Base-by-base conservation (phyloP, 768 basidiomycete genomes). In the Boletus eberwhitei region DNA sequence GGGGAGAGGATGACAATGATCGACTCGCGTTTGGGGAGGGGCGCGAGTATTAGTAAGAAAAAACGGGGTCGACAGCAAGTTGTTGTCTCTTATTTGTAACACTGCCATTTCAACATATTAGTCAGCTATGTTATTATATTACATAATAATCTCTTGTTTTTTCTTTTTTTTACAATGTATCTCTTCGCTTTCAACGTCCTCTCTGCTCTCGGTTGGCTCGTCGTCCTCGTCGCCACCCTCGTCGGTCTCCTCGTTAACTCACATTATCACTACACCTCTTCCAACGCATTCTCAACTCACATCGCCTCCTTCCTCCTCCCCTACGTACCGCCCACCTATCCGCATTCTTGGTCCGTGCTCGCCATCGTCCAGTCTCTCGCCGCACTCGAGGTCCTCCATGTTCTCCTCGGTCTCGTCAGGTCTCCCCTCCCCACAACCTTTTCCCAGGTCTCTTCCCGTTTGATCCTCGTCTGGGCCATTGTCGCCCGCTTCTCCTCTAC, bases 401-500 rank as follows among this genome's bases (percentile, higher is more conserved):
- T 85, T 36, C 70, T 87, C 7, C 62, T 92, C 8, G 86, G 93
- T 0, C 84, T 85, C 77, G 96, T 98, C 42, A 75, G 86, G 47
- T 88, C 86, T 52, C 87, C 90, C 8, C 65, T 91, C 13, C 75
- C 73, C 14, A 93, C 92, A 0, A 93, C 93, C 0, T 66, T 74
- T 6, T 81, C 86, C 60, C 93, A 97, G 70, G 92, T 96, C 37
- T 79, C 84, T 0, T 90, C 87, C 58, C 76, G 93, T 38, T 75
- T 98, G 4, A 86, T 87, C 71, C 75, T 93, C 40, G 84, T 98
- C 2, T 98, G 93, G 93, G 89, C 84, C 21, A 79, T 98, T 54
- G 81, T 63, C 40, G 55, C 60, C 9, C 64, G 66, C 57, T 67
- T 63, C 48, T 38, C 64, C 24, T 52, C 60, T 54, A 88, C 88